These are phyloP conservation scores for Domatiomyces catenatus DNA, from an alignment of 2,329 filamentous ascomycete species.

Conservation along the genomic window DNA sequence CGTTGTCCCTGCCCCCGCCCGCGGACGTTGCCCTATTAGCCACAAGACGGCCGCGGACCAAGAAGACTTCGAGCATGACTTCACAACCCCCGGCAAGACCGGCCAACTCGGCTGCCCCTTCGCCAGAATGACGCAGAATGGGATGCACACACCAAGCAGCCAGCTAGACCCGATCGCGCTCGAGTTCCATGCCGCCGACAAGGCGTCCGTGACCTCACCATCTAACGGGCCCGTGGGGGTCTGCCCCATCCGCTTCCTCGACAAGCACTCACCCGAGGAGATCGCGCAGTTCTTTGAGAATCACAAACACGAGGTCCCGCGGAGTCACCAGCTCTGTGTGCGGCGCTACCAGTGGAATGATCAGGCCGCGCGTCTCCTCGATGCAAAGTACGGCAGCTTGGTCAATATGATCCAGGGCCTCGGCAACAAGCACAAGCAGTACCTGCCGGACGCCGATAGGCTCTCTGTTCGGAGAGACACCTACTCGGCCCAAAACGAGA, in stretches of 20 bases:
- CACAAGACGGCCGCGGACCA: slow-evolving; percentile 2
- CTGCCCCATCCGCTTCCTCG: slow-evolving; percentile 83
- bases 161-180: slow-evolving; percentile 37
- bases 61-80: slow-evolving; percentile 63
- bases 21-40: not conserved
- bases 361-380: slow-evolving; percentile 69
- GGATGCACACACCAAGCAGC: slow-evolving; percentile 25
- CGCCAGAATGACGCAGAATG: slow-evolving; percentile 35
- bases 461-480: slow-evolving; percentile 23
- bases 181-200: slow-evolving; percentile 27
- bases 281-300: slow-evolving; percentile 86
- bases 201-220: slow-evolving; percentile 34
- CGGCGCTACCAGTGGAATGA: slow-evolving; percentile 78
- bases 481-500: slow-evolving; percentile 20
- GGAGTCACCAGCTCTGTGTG: slow-evolving; percentile 86
- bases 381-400: slow-evolving; percentile 84
- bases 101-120: slow-evolving; percentile 73
- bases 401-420: slow-evolving; percentile 90
- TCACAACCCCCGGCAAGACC: slow-evolving; percentile 70
- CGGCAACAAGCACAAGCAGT: slow-evolving; percentile 72
- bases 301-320: slow-evolving; percentile 86
- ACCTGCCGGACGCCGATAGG: slow-evolving; percentile 49
- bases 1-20: not conserved
- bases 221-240: slow-evolving; percentile 43
- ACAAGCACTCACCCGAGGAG: slow-evolving; percentile 85